Conservation (phyloP, 176 grass and related monocot species). For the Musa schizocarpa region DNA sequence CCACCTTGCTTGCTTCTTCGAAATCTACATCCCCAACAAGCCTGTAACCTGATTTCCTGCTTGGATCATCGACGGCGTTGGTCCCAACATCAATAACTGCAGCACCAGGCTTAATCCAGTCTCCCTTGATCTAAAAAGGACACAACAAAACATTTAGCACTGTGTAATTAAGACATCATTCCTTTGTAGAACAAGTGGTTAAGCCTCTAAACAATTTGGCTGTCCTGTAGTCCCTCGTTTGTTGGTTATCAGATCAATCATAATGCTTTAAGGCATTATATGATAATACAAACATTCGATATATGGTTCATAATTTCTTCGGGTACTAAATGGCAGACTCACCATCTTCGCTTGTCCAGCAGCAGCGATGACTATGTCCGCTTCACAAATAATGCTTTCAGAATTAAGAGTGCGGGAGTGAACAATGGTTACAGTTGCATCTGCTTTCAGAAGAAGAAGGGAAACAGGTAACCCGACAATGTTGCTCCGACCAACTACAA, state of each 20-base stretch:
- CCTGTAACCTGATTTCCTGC: conserved; percentile 63
- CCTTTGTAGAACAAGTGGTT: background rate
- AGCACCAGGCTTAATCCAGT: conserved; percentile 93
- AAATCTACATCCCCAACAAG: conserved; percentile 84
- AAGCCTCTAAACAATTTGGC: too few species aligned
- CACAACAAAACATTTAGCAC: background rate
- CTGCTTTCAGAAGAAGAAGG: conserved; percentile 85
- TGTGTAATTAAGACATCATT: background rate
- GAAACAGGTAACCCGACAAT: conserved; percentile 81
- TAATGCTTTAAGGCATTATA: too few species aligned
- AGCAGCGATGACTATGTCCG: conserved; percentile 79
- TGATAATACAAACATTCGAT: background rate
- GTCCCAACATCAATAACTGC: conserved; percentile 77
- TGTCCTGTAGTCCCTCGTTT: too few species aligned
- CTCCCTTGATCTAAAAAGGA: conserved; percentile 67
- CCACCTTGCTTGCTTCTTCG: conserved; percentile 62
- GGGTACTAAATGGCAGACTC: background rate
- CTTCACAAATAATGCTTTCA: conserved; percentile 58
- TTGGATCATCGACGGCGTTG: conserved; percentile 69
- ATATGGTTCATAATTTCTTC: background rate
- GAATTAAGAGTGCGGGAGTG: conserved; percentile 65
- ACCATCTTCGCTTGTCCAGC: conserved; percentile 96
- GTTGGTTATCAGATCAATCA: background rate
- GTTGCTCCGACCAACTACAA: conserved; percentile 91
- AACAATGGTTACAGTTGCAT: conserved; percentile 72